Percentiles rank a stretch among this genome's conserved stretches.
Conservation (phyloP, 495 filamentous ascomycete species). For the Tuber magnatum region DNA sequence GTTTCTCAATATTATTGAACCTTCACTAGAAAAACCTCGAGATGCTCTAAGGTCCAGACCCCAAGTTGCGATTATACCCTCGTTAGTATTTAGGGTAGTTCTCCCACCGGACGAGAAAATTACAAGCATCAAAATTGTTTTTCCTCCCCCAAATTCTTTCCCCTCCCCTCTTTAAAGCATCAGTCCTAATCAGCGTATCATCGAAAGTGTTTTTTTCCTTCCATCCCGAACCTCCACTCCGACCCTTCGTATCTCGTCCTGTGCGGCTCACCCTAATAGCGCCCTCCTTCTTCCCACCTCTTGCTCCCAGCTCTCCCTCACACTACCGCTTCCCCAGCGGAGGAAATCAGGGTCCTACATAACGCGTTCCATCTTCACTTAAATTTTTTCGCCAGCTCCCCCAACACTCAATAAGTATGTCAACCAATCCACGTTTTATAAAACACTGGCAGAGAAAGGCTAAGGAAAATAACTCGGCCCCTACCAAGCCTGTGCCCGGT, state of each 20-base stretch:
- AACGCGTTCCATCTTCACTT: not conserved
- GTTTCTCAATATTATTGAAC: not conserved
- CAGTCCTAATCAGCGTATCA: not conserved
- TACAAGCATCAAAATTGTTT: not conserved
- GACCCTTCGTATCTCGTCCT: not conserved
- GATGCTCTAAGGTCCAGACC: too few relatives aligned
- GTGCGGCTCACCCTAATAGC: not conserved
- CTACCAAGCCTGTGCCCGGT: not conserved
- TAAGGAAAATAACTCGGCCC: not conserved
- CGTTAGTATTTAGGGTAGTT: too few relatives aligned
- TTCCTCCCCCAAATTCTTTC: not conserved
- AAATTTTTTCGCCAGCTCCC: not conserved
- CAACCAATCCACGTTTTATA: not conserved
- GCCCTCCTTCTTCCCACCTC: not conserved
- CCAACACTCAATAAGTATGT: not conserved
- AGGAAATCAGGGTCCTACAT: not conserved
- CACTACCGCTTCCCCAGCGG: not conserved
- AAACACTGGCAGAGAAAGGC: not conserved
- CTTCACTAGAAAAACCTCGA: not conserved
- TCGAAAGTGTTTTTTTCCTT: too few relatives aligned
- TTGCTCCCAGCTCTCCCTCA: not conserved
- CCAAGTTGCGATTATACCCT: too few relatives aligned
- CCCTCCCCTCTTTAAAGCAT: not conserved
- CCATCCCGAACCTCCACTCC: not conserved
- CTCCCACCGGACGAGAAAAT: not conserved